These are phyloP conservation scores for Nicotiana undulata DNA, from an alignment of 257 asterid species.

Conservation along the genomic window DNA sequence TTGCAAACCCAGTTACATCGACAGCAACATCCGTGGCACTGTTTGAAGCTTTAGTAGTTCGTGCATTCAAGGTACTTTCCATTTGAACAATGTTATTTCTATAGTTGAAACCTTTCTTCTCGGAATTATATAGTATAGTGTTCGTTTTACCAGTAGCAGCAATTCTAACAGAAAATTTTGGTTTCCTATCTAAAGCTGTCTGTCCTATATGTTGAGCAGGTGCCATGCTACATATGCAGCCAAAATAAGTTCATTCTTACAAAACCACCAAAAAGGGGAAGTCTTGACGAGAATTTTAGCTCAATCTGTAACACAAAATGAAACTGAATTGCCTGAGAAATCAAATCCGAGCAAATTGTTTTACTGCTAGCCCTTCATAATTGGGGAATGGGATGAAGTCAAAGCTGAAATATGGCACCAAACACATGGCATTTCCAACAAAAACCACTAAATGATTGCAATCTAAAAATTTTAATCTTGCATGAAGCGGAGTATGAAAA, in stretches of 20 bases:
- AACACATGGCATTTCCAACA: background rate
- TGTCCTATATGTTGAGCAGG: background rate
- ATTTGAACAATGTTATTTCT: background rate
- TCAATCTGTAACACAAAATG: background rate
- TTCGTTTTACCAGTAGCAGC: background rate
- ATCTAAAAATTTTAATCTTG: background rate
- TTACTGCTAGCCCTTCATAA: background rate
- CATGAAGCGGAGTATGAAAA: background rate
- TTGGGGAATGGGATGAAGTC: background rate
- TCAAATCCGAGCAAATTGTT: background rate
- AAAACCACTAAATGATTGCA: background rate
- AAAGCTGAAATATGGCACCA: background rate
- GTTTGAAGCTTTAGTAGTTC: background rate
- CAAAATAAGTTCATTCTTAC: background rate
- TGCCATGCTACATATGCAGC: background rate
- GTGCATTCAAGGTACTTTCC: background rate
- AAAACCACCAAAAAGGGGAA: background rate
- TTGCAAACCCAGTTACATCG: slow-evolving; percentile 45
- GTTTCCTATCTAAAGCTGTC: background rate
- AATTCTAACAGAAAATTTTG: background rate
- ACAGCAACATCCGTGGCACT: slow-evolving; percentile 25
- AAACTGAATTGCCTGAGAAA: background rate
- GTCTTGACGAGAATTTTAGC: background rate
- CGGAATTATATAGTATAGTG: background rate
- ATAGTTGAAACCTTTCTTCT: background rate